A percentile compares a stretch with the other conserved stretches of the same genome.
These are phyloP conservation scores for Talaromyces wortmannii DNA, from an alignment of 495 filamentous ascomycete genomes.

Conservation along the genomic window DNA sequence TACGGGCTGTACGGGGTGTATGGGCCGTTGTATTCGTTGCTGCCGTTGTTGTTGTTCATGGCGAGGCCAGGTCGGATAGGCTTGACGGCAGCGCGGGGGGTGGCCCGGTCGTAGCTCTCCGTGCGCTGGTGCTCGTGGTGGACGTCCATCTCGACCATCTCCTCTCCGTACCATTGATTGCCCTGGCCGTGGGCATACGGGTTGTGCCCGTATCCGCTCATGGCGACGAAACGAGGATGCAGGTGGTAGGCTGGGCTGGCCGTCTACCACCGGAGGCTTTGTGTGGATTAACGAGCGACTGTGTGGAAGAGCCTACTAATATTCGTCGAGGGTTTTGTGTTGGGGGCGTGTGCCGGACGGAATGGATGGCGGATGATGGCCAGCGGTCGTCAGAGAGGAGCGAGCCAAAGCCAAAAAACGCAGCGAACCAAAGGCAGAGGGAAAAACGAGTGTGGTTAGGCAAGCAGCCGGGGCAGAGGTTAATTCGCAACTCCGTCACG, in stretches of 20 bases:
- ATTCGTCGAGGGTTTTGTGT: too few species aligned
- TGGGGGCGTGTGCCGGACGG: too few species aligned
- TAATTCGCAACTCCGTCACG: too few species aligned
- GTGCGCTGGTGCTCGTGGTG: background rate
- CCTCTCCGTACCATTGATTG: conserved; percentile 12
- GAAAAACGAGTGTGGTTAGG: background rate
- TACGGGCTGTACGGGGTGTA: background rate
- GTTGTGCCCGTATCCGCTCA: conserved; percentile 6
- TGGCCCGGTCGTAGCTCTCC: conserved; percentile 1
- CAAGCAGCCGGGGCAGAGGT: background rate
- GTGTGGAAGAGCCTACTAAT: too few species aligned
- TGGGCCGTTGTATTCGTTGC: background rate
- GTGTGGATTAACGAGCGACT: too few species aligned
- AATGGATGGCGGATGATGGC: too few species aligned
- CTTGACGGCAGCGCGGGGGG: conserved; percentile 6
- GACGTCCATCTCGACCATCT: conserved; percentile 19
- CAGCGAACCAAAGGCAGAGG: background rate
- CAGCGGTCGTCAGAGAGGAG: too few species aligned
- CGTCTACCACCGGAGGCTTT: too few species aligned
- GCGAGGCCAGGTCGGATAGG: conserved; percentile 17
- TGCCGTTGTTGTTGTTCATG: background rate
- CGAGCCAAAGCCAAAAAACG: background rate
- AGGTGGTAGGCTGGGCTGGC: too few species aligned
- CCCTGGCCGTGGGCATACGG: conserved; percentile 5
- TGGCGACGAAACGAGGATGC: background rate